Conservation (phyloP, 1,284 basidiomycete species). For the Omphalotus olearius region DNA sequence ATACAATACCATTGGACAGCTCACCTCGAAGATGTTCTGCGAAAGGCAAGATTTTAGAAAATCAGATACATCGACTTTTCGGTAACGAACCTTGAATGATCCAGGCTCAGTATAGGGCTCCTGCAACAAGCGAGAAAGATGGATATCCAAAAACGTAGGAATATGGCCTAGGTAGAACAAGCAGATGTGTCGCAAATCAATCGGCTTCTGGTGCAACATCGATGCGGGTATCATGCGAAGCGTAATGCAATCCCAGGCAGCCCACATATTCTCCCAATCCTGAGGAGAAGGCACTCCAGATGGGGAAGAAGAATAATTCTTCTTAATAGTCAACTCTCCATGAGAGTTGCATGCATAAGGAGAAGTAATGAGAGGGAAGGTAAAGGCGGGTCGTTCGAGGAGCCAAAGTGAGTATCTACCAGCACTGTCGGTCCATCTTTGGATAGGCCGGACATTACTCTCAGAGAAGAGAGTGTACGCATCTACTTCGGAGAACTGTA, state of each 20-base stretch:
- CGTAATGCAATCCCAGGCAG: constrained; percentile 87
- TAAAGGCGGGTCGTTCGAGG: constrained; percentile 81
- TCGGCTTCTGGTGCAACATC: constrained; percentile 90
- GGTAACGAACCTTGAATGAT: constrained; percentile 61
- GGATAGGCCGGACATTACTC: constrained; percentile 79
- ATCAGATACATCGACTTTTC: constrained; percentile 2
- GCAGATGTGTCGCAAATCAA: constrained; percentile 88
- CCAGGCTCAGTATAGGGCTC: constrained; percentile 83
- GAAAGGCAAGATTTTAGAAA: constrained; percentile 9
- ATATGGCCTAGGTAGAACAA: constrained; percentile 93
- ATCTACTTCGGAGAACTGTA: constrained; percentile 79
- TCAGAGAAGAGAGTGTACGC: constrained; percentile 71
- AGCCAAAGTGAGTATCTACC: constrained; percentile 87
- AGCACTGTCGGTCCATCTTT: constrained; percentile 80
- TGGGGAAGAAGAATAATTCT: constrained; percentile 29
- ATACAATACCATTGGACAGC: not conserved
- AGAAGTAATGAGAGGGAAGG: constrained; percentile 57
- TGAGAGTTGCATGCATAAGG: constrained; percentile 23
- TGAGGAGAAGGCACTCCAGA: constrained; percentile 70
- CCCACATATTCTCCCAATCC: constrained; percentile 87
- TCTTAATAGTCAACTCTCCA: constrained; percentile 23
- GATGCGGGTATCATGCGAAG: constrained; percentile 82
- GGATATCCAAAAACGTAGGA: constrained; percentile 88
- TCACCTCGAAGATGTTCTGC: constrained; percentile 80
- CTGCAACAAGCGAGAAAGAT: constrained; percentile 72